phyloP scores from a whole-genome alignment of 2,329 filamentous ascomycete species.

The Pseudopithomyces chartarum region DNA sequence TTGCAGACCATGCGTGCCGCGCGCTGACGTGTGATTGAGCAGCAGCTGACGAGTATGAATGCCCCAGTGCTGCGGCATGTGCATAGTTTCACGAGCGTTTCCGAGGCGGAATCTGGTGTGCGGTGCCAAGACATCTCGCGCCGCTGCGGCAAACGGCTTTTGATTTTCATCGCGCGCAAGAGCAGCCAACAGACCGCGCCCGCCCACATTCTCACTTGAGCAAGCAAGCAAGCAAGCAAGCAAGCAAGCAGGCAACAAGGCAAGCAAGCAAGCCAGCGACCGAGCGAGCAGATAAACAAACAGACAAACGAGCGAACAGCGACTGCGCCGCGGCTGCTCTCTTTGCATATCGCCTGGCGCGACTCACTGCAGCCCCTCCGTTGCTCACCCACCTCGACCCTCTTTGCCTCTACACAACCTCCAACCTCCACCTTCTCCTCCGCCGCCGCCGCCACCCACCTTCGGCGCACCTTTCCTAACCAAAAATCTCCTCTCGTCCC shows the following conservation, averaged over 20 bases:
- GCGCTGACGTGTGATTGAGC: background rate
- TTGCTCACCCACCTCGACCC: constrained; percentile 16
- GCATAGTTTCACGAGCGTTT: background rate
- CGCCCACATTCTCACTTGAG: constrained; percentile 12
- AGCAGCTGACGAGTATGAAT: background rate
- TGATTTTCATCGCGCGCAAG: constrained; percentile 18
- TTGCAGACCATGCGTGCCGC: too few relatives aligned
- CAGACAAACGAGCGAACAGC: constrained; percentile 9
- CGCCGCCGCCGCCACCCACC: constrained; percentile 3
- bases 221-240: background rate
- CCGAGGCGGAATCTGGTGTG: background rate
- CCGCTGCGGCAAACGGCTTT: background rate
- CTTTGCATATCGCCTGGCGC: constrained; percentile 39
- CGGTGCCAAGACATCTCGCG: background rate
- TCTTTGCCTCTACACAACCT: constrained; percentile 11
- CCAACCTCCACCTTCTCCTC: background rate
- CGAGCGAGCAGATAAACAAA: background rate
- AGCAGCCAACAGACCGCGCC: constrained; percentile 13
- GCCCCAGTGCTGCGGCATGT: background rate
- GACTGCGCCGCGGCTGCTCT: constrained; percentile 27
- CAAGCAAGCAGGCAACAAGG: background rate
- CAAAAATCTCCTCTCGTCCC: constrained; percentile 9
- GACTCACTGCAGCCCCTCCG: constrained; percentile 32
- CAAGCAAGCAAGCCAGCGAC: background rate
- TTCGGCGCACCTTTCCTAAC: constrained; percentile 3